Conservation (phyloP, 345 rosid species). For the Cardamine occulta region DNA sequence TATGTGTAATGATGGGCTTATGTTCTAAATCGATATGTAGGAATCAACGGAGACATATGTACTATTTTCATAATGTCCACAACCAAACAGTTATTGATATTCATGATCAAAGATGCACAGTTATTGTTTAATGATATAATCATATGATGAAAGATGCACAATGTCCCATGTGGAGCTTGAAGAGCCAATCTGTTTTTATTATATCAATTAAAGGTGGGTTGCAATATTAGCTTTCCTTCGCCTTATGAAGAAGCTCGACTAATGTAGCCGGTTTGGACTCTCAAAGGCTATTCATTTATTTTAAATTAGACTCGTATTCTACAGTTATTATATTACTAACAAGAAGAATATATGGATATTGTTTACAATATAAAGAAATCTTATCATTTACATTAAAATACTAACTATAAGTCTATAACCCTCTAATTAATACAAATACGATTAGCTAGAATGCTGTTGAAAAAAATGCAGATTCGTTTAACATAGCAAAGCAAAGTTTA, state of each 20-base stretch:
- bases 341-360: slow-evolving; percentile 14
- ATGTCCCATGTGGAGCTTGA: slow-evolving; percentile 39
- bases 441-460: not conserved
- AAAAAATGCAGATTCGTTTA: not conserved
- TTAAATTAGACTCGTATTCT: slow-evolving; percentile 8
- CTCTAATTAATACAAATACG: slow-evolving; percentile 2
- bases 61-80: slow-evolving; percentile 22
- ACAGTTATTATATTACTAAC: not conserved
- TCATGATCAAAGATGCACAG: not conserved
- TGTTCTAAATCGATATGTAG: slow-evolving; percentile 26
- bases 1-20: slow-evolving; percentile 28
- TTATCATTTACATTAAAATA: not conserved
- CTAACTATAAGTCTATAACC: slow-evolving; percentile 3
- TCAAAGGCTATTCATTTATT: slow-evolving; percentile 26
- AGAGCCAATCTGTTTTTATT: slow-evolving; percentile 41
- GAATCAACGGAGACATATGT: slow-evolving; percentile 40
- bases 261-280: slow-evolving; percentile 13
- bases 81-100: slow-evolving; percentile 3
- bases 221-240: slow-evolving; percentile 26
- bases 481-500: not conserved
- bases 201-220: slow-evolving; percentile 17
- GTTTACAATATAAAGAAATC: not conserved
- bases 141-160: not conserved
- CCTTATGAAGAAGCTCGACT: slow-evolving; percentile 26
- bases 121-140: not conserved